Evolutionary conservation across 768 basidiomycete species (phyloP), one percentile per base, ranked within the genome.

Genomic region (Lactifluus pinguis): DNA sequence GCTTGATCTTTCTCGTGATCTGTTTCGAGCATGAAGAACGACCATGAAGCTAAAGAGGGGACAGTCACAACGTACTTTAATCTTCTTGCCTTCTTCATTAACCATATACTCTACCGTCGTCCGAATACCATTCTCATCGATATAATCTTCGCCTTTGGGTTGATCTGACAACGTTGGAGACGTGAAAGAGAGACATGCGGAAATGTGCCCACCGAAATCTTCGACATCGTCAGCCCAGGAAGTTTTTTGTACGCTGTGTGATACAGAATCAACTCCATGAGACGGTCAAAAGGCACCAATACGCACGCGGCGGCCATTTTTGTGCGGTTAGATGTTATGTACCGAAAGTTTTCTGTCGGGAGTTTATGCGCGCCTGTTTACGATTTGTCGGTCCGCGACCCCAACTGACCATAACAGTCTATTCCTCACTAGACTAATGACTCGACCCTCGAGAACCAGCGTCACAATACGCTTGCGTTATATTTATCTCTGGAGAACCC

Each of bases 41-140:
- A 41, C 21, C n/a, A 34, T 15, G 45, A 10, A 30, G 10, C 2
- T 10, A n/a, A 34, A 8, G 4, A 34, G 15, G 17, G n/a, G 47
- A 39, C n/a, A 34, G 49, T 57, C n/a, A 39, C 34, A 47, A 65
- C 77, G 44, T 65, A 90, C 94, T 79, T 98, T 99, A 71, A 98
- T 84, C 71, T 89, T 93, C 76, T 94, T 92, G 7, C 93, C 95
- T 32, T 95, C 87, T 38, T 98, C 95, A 67, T 98, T 94, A 55
- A 89, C 72, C 4, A 34, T 39, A 36, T 59, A 59, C 30, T 59
- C 58, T 52, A 59, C 51, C n/a, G 32, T 59, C 17, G 58, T 59
- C 25, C 58, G 50, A 39, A 59, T 53, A 1, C 95, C 95, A 66
- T 94, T 88, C 62, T 89, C 87, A 66, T 93, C 89, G 48, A 87